A percentile compares a stretch with the other conserved stretches of the same genome.
Conservation (phyloP, 805 yeast genomes). For the Starmerella gropengiesseri region DNA sequence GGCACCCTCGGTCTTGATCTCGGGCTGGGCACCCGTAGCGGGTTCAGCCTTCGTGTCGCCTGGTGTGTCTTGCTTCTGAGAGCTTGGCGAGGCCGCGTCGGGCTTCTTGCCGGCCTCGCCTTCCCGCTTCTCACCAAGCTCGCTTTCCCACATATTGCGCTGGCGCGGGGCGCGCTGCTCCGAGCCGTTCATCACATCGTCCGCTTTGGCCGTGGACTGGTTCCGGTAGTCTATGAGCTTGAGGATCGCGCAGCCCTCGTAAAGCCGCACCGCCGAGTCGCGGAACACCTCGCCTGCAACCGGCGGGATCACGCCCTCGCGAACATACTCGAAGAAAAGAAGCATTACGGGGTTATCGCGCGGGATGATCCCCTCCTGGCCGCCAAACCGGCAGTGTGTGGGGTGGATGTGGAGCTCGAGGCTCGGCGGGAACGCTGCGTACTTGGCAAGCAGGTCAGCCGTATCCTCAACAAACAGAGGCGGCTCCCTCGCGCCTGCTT, state of each 20-base stretch:
- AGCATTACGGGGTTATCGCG: conserved; percentile 66
- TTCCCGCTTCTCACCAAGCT: not conserved
- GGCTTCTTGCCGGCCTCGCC: too few species aligned
- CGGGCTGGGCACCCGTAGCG: too few species aligned
- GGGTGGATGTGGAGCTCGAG: conserved; percentile 83
- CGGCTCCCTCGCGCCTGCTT: not conserved
- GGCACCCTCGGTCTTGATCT: too few species aligned
- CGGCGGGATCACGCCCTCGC: conserved; percentile 74
- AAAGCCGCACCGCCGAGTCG: conserved; percentile 73
- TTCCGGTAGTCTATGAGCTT: conserved; percentile 80
- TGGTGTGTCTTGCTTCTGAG: too few species aligned
- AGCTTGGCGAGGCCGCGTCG: too few species aligned
- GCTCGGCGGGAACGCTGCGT: conserved; percentile 66
- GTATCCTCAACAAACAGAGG: conserved; percentile 46
- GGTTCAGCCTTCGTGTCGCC: too few species aligned
- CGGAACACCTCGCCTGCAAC: conserved; percentile 80
- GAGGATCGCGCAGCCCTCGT: conserved; percentile 81
- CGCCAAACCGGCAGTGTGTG: conserved; percentile 83
- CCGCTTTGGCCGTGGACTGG: conserved; percentile 13
- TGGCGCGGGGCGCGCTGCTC: conserved; percentile 9
- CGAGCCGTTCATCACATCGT: not conserved
- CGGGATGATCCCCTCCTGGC: conserved; percentile 79
- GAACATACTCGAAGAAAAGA: conserved; percentile 63
- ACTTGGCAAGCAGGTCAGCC: conserved; percentile 64
- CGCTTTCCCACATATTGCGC: conserved; percentile 1